Evolutionary conservation across 306 rosid genomes (phyloP), one percentile per base, ranked within the genome.

Genomic region (Leucaena leucocephala): DNA sequence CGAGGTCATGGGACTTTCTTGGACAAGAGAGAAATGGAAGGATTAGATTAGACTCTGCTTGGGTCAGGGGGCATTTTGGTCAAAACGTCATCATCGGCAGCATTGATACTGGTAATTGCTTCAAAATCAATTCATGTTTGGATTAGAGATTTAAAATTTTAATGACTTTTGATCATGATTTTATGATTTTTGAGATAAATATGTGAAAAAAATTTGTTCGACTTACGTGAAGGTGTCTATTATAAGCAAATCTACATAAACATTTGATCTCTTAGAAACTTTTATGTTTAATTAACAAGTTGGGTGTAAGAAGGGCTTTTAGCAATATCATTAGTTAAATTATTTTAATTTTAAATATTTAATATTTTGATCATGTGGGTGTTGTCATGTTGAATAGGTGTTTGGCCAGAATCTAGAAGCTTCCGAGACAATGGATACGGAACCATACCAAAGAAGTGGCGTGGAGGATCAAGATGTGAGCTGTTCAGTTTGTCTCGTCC

Each of bases 1-100:
- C 98, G 14, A 92, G 79, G 54, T 90, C 97, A 49, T 94, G 97
- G 97, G 86, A 79, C 39, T 94, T 94, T 84, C 85, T 85, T 14
- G 85, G 81, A 82, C 49, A 78, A 58, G 81, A 27, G 3, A 80
- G 79, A 33, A 78, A 78, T 75, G 85, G 74, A 3, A 40, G 19
- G 78, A 22, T 64, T 2, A 6, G 45, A 36, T 1, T 8, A 7
- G 40, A 75, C 64, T 22, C 85, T 62, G 85, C 88, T 3, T 85
- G 88, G 88, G 78, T 63, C 34, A 82, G 16, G 17, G 85, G 88
- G 8, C 64, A 81, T 7, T 85, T 78, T 64, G 88, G 88, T 42
- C 83, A 78, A 71, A 82, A 85, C 33, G 58, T 85, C 17, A 85
- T 85, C 73, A 85, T 85, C 0, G 85, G 49, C 21, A 85, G 82